Base-by-base conservation (phyloP, 768 basidiomycete genomes). In the Auriscalpium vulgare region DNA sequence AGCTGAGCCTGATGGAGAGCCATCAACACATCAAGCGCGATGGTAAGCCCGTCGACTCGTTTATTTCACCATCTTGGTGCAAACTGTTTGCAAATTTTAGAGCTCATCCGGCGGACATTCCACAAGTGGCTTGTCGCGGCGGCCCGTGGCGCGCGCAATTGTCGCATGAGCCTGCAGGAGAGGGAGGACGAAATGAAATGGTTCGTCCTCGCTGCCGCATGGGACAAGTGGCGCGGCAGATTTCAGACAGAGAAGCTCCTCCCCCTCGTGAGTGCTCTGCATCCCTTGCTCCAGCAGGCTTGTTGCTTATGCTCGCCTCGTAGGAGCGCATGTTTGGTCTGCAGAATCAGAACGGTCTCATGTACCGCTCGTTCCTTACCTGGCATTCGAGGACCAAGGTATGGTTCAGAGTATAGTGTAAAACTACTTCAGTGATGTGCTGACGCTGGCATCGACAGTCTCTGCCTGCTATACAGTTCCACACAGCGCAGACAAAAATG, bases 321-420 rank as follows among this genome's bases (percentile, higher is more conserved):
- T 47, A 61, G 58, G 54, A 52, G 84, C 86, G 72, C 76, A 81
- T 59, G 73, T 75, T 91, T 54, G 68, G 80, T 35, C 58, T 81
- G 40, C 82, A 83, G 55, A 78, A 72, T 53, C 82, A 84, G 59
- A 78, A 75, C 59, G 84, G 82, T 64, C 63, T 81, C 16, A 69
- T 88, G 59, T 83, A 80, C 69, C 78, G 79, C n/a, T 79, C 83
- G 2, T 91, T 91, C 63, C 76, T 75, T 8, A 75, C 81, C 47
- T 93, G 91, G 91, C 78, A 84, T 64, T 78, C 83, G 11, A 87
- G 79, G 67, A 89, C 90, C 36, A 81, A 78, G 66, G 90, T 88
- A 65, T 14, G 43, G 43, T 29, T 47, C 2, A 4, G 4, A 45
- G 7, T 16, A 35, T 36, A 40, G 21, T 8, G 4, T 8, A n/a